Base-by-base conservation (phyloP, 805 yeast genomes). In the Kuraishia borneana region DNA sequence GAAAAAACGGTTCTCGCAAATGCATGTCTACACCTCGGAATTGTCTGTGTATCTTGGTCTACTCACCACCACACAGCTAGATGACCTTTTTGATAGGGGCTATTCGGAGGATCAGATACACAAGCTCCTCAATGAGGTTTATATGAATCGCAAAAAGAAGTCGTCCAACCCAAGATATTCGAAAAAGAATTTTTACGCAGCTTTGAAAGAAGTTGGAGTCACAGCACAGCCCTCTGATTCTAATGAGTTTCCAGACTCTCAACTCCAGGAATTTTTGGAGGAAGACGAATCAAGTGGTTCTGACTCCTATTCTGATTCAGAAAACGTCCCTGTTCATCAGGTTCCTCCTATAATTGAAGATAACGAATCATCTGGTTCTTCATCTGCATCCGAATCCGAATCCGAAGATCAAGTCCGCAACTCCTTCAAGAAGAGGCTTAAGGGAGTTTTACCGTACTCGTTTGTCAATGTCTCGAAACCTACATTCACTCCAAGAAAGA, bases 11-110 rank as follows among this genome's bases (percentile, higher is more conserved):
- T 55, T 53, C 31, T 46, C 57, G 2, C 60, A 55, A 36, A 51
- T 51, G 25, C 59, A 58, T 38, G 57, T 58, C 2, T 58, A 56
- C 37, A 47, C 56, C 8, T 52, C 58, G 2, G 62, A 58, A 35
- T 43, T 50, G 3, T 59, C 59, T 3, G 51, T 45, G 8, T 48
- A 50, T 36, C 39, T 56, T 2, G 61, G 62, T 3, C 37, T 58
- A 3, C 37, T 57, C 7, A 45, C 60, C 1, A 40, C 42, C 9
- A 42, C 46, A 21, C 39, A 41, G 6, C 37, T 58, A 23, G 54
- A 51, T 29, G 48, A 46, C 8, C 36, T 54, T 40, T 52, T 42
- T 22, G 54, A 53, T 6, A 39, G 44, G 26, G 60, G 60, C 0
- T 36, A 44, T 18, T 33, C 55, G 2, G 55, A 51, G 33, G 39